Evolutionary conservation across 768 basidiomycete genomes (phyloP).

Genomic region (Calocybe gangraenosa): DNA sequence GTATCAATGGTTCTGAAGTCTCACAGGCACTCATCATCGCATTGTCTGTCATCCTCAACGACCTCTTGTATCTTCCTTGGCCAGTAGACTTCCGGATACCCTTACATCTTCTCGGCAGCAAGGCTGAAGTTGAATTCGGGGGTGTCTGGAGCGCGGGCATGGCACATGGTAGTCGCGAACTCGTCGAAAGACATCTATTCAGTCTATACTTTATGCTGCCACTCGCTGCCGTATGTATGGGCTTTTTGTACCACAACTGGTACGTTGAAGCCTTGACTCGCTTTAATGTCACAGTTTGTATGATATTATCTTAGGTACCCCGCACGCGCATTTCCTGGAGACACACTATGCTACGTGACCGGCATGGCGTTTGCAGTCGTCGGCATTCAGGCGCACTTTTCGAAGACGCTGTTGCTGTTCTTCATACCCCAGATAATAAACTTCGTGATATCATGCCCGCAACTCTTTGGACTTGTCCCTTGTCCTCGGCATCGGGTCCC

Average conservation of each 20-base stretch:
- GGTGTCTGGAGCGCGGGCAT: slow-evolving; percentile 83
- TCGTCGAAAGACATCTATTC: slow-evolving; percentile 92
- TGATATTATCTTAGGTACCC: no score
- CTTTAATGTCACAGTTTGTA: background rate
- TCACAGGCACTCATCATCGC: slow-evolving; percentile 92
- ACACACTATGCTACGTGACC: slow-evolving; percentile 95
- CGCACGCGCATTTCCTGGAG: slow-evolving; percentile 90
- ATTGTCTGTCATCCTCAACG: slow-evolving; percentile 86
- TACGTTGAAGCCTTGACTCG: slow-evolving; percentile 42
- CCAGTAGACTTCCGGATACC: slow-evolving; percentile 70
- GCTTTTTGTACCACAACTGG: slow-evolving; percentile 97
- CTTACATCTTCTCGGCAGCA: slow-evolving; percentile 62
- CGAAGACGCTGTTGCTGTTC: slow-evolving; percentile 93
- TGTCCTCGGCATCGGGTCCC: slow-evolving; percentile 95
- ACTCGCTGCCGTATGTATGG: slow-evolving; percentile 83
- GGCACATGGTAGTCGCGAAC: slow-evolving; percentile 78
- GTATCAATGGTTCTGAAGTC: slow-evolving; percentile 95
- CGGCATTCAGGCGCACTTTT: slow-evolving; percentile 95
- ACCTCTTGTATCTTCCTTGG: slow-evolving; percentile 92
- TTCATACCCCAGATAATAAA: slow-evolving; percentile 99
- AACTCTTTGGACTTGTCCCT: slow-evolving; percentile 89
- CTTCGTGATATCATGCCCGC: slow-evolving; percentile 90
- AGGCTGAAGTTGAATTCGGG: slow-evolving; percentile 66
- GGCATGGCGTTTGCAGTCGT: slow-evolving; percentile 99
- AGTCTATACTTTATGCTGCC: slow-evolving; percentile 98